phyloP scores from a whole-genome alignment of 805 yeast species.

The Debaryomyces prosopidis region DNA sequence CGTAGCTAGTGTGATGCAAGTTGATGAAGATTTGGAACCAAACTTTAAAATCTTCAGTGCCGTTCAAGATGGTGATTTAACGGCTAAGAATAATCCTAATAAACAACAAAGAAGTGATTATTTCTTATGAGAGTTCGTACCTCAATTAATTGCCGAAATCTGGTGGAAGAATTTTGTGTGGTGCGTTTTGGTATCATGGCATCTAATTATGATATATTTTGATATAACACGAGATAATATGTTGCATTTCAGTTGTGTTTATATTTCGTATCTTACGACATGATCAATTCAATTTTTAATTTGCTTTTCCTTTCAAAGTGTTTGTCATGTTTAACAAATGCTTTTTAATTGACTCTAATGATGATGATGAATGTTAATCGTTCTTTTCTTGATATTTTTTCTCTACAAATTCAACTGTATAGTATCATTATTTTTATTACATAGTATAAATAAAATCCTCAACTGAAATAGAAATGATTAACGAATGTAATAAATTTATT shows the following conservation, averaged over 20 bases:
- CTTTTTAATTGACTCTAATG: conserved; percentile 4
- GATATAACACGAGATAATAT: no score
- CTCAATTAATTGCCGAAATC: not conserved
- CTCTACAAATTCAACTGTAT: not conserved
- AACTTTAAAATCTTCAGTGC: conserved; percentile 93
- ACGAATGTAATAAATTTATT: no score
- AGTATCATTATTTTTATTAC: not conserved
- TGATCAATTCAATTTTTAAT: not conserved
- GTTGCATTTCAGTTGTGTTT: not conserved
- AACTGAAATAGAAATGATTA: no score
- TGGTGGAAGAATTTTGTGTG: not conserved
- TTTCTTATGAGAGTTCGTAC: conserved; percentile 28
- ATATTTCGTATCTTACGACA: not conserved
- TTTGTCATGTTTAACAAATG: not conserved
- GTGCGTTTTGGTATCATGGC: no score
- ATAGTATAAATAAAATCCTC: not conserved
- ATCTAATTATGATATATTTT: no score
- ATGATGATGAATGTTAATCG: conserved; percentile 5
- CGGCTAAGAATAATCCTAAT: conserved; percentile 36
- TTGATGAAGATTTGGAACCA: conserved; percentile 83
- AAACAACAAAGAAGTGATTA: conserved; percentile 49
- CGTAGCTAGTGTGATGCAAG: conserved; percentile 97
- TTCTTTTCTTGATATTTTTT: conserved; percentile 1
- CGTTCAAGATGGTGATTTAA: conserved; percentile 76
- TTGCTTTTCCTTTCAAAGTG: not conserved